Evolutionary conservation across 306 rosid species (phyloP), one percentile per base, ranked within the genome.

Genomic region (Spatholobus suberectus): DNA sequence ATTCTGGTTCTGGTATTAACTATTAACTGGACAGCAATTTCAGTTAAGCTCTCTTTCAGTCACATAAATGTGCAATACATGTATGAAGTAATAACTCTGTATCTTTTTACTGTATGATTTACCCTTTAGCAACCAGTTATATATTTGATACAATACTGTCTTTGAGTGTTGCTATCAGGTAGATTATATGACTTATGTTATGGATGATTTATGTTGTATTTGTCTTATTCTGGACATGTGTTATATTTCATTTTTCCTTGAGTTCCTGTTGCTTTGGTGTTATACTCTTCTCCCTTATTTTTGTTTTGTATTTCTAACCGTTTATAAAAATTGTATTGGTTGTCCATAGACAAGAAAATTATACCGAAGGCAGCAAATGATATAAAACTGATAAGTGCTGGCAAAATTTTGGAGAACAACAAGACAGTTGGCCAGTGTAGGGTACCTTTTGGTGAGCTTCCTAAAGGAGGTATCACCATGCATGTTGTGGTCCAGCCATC

Each of bases 401-500:
- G 97, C 71, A 95, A 90, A 88, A 89, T 95, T 82, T 85, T 95
- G 92, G 98, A 95, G 82, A 93, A 91, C 94, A 93, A 79, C 92
- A 95, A 85, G 87, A 91, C 97, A 66, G 97, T 95, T 47, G 97
- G 92, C 57, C 98, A 91, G 81, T 95, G 97, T 88, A 92, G 90
- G 88, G 92, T 38, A 59, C 94, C 97, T 44, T 91, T 90, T 67
- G 93, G 93, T 38, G 98, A 95, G 75, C 94, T 95, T 52, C 94
- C 94, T 21, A 85, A 68, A 23, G 97, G 90, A 70, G 91, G 91
- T 73, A 93, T 95, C 62, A 93, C 94, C 84, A 95, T 95, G 98
- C 97, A 93, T 86, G 98, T 90, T 51, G 97, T 95, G 27, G 97
- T 95, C 58, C 97, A 89, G 87, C 98, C 97, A 70, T 81, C 97